Base-by-base conservation (phyloP, 345 rosid species). In the Eucalyptus polyanthemos region DNA sequence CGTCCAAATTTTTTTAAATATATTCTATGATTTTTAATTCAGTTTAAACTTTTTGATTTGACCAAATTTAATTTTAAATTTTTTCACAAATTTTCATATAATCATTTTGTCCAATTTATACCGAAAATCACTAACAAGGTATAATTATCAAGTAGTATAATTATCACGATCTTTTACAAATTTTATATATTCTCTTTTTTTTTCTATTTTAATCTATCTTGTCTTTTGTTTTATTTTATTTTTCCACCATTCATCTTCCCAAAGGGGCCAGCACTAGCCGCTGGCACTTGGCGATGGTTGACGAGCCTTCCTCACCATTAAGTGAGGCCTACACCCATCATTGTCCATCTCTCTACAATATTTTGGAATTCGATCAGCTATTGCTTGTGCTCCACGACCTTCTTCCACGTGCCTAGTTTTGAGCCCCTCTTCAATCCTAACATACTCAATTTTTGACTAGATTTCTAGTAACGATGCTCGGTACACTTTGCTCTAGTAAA, bases 341-440 rank as follows among this genome's bases (percentile, higher is more conserved):
- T 90, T 90, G 50, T 92, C 67, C 4, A 1, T n/a, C 31, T 91
- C 50, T 89, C 95, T 7, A 92, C 93, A 12, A 96, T 91, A 42
- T 89, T 94, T 86, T 94, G 93, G 87, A 96, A 95, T 72, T 94
- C 97, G 7, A 86, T 89, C 22, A 93, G 91, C 93, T 93, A 94
- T 93, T 90, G 90, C 88, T 95, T 94, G 50, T 96, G 95, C 65
- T 96, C 97, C 69, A 90, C 90, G 11, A 98, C 97, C 89, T 92
- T 95, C 92, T 89, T 95, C 99, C 99, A 96, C 96, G 95, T 96
- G 88, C 92, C 90, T 45, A 96, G 93, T 90, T 96, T 96, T 21
- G 99, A 96, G 80, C 92, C 93, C 90, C 93, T 60, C 90, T 92
- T 62, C 91, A 90, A 87, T 95, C 93, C 94, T 91, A 51, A 94